These are phyloP conservation scores for Vitis hybrid DNA, from an alignment of 177 flowering plant genomes.

Conservation along the genomic window DNA sequence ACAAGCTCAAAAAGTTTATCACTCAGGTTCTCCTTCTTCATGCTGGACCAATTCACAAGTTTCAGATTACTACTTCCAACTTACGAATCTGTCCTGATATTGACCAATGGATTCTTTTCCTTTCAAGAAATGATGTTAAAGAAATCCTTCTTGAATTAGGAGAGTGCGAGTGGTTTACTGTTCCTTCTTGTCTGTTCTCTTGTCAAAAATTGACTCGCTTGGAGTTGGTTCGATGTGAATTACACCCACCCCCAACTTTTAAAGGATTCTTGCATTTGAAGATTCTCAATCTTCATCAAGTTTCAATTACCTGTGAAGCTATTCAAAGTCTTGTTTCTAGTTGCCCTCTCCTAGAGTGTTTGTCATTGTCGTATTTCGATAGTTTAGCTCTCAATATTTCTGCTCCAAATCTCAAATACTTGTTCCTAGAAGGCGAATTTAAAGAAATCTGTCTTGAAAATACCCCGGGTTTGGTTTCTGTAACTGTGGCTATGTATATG, in stretches of 20 bases:
- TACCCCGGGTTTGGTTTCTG: slow-evolving; percentile 44
- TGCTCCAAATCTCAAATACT: slow-evolving; percentile 70
- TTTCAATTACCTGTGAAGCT: slow-evolving; percentile 37
- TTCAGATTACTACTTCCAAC: slow-evolving; percentile 39
- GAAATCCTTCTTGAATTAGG: slow-evolving; percentile 58
- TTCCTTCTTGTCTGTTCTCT: slow-evolving; percentile 65
- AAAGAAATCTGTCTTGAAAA: slow-evolving; percentile 51
- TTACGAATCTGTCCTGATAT: slow-evolving; percentile 52
- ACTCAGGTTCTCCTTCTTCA: slow-evolving; percentile 64
- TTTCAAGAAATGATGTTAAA: slow-evolving; percentile 56
- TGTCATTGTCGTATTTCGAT: slow-evolving; percentile 50
- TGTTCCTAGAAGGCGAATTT: slow-evolving; percentile 70
- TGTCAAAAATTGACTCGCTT: slow-evolving; percentile 49
- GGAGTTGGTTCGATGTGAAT: slow-evolving; percentile 62
- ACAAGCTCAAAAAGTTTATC: slow-evolving; percentile 39
- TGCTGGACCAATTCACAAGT: slow-evolving; percentile 71
- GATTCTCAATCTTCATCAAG: slow-evolving; percentile 53
- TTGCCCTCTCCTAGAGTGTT: slow-evolving; percentile 70
- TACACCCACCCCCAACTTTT: slow-evolving; percentile 59
- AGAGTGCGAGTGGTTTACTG: slow-evolving; percentile 60
- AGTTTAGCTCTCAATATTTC: slow-evolving; percentile 44
- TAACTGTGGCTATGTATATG: slow-evolving; percentile 51
- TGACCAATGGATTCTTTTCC: slow-evolving; percentile 74
- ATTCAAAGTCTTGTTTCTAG: slow-evolving; percentile 54
- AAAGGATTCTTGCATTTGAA: slow-evolving; percentile 59